phyloP scores from a whole-genome alignment of 2,329 filamentous ascomycete species.

The Apiospora arundinis region DNA sequence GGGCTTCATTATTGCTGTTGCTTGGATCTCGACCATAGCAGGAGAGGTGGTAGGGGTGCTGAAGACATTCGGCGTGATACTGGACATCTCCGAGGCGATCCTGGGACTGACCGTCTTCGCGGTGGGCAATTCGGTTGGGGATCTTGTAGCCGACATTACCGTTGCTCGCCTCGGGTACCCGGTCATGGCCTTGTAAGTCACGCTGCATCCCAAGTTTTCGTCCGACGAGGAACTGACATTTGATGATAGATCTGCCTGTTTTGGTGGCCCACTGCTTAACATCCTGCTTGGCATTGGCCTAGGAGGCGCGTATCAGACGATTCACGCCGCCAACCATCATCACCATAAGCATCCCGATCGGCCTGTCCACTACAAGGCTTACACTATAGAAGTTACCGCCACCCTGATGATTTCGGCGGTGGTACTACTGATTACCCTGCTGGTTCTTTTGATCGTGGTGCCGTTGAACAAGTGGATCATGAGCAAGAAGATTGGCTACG shows the following conservation, averaged over 20 bases:
- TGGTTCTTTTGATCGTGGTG: slow-evolving; percentile 79
- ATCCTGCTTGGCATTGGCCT: slow-evolving; percentile 95
- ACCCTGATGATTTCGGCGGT: slow-evolving; percentile 85
- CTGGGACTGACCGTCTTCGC: slow-evolving; percentile 95
- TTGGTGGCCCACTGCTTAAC: slow-evolving; percentile 98
- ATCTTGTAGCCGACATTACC: slow-evolving; percentile 93
- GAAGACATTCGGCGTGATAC: slow-evolving; percentile 89
- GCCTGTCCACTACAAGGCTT: slow-evolving; percentile 73
- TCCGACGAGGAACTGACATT: slow-evolving; percentile 32
- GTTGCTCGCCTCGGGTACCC: slow-evolving; percentile 92
- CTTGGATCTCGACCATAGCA: slow-evolving; percentile 96
- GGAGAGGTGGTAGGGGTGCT: slow-evolving; percentile 94
- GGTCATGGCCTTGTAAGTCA: slow-evolving; percentile 82
- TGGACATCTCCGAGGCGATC: slow-evolving; percentile 93
- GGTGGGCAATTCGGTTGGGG: slow-evolving; percentile 92
- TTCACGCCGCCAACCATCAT: slow-evolving; percentile 69
- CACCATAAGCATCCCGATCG: slow-evolving; percentile 71
- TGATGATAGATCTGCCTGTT: slow-evolving; percentile 75
- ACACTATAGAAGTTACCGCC: slow-evolving; percentile 82
- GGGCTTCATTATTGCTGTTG: slow-evolving; percentile 89
- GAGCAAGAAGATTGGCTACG: slow-evolving; percentile 81
- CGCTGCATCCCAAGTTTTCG: slow-evolving; percentile 10
- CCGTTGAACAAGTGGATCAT: slow-evolving; percentile 88
- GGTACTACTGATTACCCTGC: slow-evolving; percentile 81
- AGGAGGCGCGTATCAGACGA: slow-evolving; percentile 85